Evolutionary conservation across 1,284 basidiomycete genomes (phyloP).

Genomic region (Ustilago xerochloae): DNA sequence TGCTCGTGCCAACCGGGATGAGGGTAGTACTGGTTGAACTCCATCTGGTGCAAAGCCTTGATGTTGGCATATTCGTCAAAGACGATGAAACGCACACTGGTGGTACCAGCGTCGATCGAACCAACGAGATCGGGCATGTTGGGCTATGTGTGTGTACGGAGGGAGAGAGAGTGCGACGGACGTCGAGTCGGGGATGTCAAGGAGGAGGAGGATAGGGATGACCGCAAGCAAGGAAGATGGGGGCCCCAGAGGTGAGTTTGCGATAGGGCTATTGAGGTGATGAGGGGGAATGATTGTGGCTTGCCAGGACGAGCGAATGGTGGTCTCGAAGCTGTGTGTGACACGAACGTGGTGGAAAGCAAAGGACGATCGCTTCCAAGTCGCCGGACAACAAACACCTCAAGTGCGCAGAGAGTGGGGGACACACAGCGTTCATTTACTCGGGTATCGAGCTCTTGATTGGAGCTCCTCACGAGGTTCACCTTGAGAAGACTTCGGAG

Average conservation of each 20-base stretch:
- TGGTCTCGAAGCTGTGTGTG: too few species aligned
- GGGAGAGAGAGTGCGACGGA: neutral
- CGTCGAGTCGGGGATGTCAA: neutral
- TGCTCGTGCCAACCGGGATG: constrained; percentile 89
- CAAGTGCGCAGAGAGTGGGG: neutral
- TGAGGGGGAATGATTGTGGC: neutral
- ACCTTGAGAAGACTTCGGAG: too few species aligned
- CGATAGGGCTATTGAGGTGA: neutral
- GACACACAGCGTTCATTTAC: neutral
- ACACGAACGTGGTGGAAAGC: neutral
- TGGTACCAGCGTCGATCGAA: constrained; percentile 68
- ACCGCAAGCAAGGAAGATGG: neutral
- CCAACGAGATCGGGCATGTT: constrained; percentile 53
- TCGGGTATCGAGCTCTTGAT: neutral
- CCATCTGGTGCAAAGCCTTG: constrained; percentile 82
- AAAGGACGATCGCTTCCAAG: neutral
- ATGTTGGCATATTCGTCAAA: constrained; percentile 91
- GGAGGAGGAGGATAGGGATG: neutral
- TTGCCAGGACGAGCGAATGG: too few species aligned
- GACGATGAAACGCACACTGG: constrained; percentile 92
- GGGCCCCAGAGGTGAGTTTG: neutral
- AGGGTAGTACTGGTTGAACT: constrained; percentile 65
- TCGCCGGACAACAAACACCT: neutral
- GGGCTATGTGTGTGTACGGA: neutral
- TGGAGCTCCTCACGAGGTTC: neutral